These are phyloP conservation scores for Rheum nobile DNA, from an alignment of 148 eudicot species.

Conservation along the genomic window DNA sequence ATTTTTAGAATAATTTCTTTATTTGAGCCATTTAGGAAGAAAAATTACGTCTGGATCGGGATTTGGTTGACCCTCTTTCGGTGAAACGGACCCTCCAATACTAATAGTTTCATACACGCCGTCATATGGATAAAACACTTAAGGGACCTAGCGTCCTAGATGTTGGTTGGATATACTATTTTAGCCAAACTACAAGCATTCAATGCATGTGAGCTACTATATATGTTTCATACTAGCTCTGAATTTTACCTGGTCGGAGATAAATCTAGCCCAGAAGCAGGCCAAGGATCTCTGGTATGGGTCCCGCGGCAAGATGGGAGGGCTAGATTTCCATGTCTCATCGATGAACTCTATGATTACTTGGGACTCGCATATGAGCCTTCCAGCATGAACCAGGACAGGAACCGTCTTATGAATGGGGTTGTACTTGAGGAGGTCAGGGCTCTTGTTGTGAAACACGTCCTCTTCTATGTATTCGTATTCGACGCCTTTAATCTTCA, in stretches of 20 bases:
- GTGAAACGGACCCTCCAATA: too few relatives aligned
- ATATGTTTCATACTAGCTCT: too few relatives aligned
- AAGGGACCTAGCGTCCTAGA: too few relatives aligned
- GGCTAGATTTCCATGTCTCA: neutral
- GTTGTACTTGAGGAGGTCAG: neutral
- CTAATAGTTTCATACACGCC: too few relatives aligned
- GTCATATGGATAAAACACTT: too few relatives aligned
- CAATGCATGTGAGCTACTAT: too few relatives aligned
- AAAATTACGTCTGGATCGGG: too few relatives aligned
- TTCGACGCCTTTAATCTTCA: neutral
- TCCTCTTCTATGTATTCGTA: neutral
- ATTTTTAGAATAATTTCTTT: too few relatives aligned
- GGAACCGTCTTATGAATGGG: neutral
- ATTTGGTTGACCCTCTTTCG: too few relatives aligned
- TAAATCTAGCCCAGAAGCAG: conserved; percentile 23
- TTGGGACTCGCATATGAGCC: neutral
- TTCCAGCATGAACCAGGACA: neutral
- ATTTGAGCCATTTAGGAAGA: too few relatives aligned
- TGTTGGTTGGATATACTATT: too few relatives aligned
- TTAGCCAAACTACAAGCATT: too few relatives aligned
- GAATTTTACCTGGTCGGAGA: conserved; percentile 27
- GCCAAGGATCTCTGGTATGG: neutral
- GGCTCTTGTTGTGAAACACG: neutral
- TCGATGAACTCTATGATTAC: neutral
- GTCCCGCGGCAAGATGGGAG: neutral